Evolutionary conservation across 2,329 filamentous ascomycete genomes (phyloP), one percentile per base, ranked within the genome.

Genomic region (Simplicillium aogashimaense): DNA sequence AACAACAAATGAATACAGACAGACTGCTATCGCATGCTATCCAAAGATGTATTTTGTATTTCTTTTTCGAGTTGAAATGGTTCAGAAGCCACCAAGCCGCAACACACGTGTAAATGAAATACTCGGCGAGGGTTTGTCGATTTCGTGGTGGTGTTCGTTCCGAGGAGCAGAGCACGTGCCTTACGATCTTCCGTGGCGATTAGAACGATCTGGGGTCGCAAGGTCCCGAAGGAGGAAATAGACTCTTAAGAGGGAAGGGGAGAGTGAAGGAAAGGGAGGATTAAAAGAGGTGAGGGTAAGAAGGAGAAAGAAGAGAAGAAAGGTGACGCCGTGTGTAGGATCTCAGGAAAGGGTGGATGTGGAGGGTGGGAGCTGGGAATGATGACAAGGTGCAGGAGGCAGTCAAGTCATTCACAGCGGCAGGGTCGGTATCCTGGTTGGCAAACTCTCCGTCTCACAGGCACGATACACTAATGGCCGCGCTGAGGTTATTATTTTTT

Each of bases 281-380:
- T 47, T 40, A 45, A 47, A 50, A 43, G 46, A 52, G 36, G 44
- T 18, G 4, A 28, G 17, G 17, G 49, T 51, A 45, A 45, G 42
- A 53, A 49, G 45, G 47, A 47, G 37, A 29, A 43, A 49, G 43
- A 50, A 49, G 53, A 56, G 49, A 47, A 56, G 49, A 47, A 54
- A 47, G 47, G 17, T 29, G 29, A 29, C 16, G 36, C 30, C 34
- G 32, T 39, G 31, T 17, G 36, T 25, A 35, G 30, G 39, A 31
- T 33, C 52, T 51, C 52, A 52, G 49, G 45, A 51, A 43, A 40
- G 39, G 36, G 37, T 36, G 39, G 36, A 36, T 36, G 44, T 49
- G 47, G 45, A 47, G 48, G 41, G 36, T 25, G 20, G 20, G 20
- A 25, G 9, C 20, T 34, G 32, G 32, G 32, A 32, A 29, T 30